A percentile compares a stretch with the other conserved stretches of the same genome.
Conservation (phyloP, 768 basidiomycete genomes). For the Neoboletus subvelutipes region DNA sequence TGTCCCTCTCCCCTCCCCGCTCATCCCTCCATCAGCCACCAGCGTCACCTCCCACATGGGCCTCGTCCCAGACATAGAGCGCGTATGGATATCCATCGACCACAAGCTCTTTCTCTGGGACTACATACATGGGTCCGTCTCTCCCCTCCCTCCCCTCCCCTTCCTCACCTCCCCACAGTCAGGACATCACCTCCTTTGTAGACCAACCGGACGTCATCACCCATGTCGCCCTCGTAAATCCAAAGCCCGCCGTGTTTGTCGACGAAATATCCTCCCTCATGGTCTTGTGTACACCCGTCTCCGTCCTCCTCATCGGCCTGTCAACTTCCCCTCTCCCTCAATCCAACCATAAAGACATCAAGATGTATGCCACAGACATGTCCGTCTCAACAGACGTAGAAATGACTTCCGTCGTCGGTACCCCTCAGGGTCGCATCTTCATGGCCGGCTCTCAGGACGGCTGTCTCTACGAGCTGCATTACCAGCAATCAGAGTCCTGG, state of each 20-base stretch:
- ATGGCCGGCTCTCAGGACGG: constrained; percentile 86
- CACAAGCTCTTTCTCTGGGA: constrained; percentile 96
- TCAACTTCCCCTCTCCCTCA: constrained; percentile 47
- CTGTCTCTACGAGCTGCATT: constrained; percentile 87
- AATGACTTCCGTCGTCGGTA: constrained; percentile 83
- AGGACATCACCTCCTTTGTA: constrained; percentile 88
- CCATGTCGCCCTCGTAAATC: constrained; percentile 83
- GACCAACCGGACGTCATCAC: constrained; percentile 90
- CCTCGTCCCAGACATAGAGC: constrained; percentile 87
- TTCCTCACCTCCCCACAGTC: constrained; percentile 42
- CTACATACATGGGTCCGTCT: constrained; percentile 83
- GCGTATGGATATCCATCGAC: constrained; percentile 95
- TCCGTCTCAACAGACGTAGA: constrained; percentile 74
- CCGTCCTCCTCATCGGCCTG: constrained; percentile 82
- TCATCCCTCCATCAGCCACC: constrained; percentile 44
- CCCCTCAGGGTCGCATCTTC: constrained; percentile 83
- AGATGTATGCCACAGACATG: constrained; percentile 89
- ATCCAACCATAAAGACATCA: constrained; percentile 66
- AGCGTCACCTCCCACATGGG: constrained; percentile 84
- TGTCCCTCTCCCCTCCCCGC: background rate
- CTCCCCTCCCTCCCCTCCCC: background rate
- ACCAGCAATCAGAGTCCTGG: constrained; percentile 89
- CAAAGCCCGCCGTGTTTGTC: constrained; percentile 84
- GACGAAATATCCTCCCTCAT: constrained; percentile 89
- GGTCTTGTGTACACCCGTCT: constrained; percentile 85